Conservation (phyloP, 2,329 filamentous ascomycete genomes). For the Aphanocladium album region DNA sequence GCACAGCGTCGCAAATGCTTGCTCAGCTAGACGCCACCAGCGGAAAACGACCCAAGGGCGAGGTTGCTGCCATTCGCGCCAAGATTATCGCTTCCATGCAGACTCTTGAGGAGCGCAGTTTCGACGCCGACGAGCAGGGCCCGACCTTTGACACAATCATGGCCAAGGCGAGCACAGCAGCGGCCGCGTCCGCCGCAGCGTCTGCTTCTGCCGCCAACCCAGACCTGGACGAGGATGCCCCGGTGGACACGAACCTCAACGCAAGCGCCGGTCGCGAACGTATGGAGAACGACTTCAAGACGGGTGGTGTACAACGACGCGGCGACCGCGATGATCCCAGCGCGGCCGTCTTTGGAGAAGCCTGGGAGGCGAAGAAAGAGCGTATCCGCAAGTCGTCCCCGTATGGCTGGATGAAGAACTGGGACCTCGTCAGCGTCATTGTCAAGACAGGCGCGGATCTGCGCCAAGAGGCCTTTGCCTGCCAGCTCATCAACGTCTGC, state of each 20-base stretch:
- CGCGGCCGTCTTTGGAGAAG: constrained; percentile 80
- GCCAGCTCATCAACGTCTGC: constrained; percentile 77
- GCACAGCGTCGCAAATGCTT: constrained; percentile 81
- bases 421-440: constrained; percentile 82
- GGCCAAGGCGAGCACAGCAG: constrained; percentile 58
- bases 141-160: constrained; percentile 82
- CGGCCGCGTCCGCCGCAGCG: constrained; percentile 38
- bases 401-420: constrained; percentile 86
- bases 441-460: constrained; percentile 82
- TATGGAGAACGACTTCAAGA: constrained; percentile 89
- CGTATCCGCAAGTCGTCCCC: constrained; percentile 78
- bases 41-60: constrained; percentile 71
- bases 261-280: constrained; percentile 70
- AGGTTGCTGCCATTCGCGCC: constrained; percentile 77
- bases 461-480: constrained; percentile 80
- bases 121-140: constrained; percentile 66
- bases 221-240: constrained; percentile 52
- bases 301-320: constrained; percentile 73
- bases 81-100: constrained; percentile 92
- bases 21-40: constrained; percentile 76
- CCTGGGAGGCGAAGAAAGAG: constrained; percentile 79
- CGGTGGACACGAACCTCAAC: constrained; percentile 52
- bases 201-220: constrained; percentile 34
- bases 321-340: constrained; percentile 82
- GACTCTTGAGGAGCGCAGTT: constrained; percentile 78